Percentiles rank a stretch among this genome's conserved stretches.
Evolutionary conservation across 331 rosid species (phyloP).

Genomic region (Acacia pycnantha): DNA sequence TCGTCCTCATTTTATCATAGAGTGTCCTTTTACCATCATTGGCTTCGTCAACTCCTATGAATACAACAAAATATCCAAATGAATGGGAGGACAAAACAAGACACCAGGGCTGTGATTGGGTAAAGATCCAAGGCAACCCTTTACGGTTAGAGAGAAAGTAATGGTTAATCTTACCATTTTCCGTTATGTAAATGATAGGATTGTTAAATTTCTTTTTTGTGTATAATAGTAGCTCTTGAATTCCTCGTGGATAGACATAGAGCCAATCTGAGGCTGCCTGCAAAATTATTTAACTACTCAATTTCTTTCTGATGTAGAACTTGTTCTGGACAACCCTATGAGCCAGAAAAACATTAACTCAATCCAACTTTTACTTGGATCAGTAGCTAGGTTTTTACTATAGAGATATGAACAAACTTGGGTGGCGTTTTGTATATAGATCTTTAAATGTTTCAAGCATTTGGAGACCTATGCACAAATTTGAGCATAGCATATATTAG

Average conservation of each 20-base stretch:
- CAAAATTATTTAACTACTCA: constrained; percentile 15
- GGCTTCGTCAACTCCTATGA: constrained; percentile 42
- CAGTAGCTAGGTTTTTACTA: not conserved
- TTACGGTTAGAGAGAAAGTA: not conserved
- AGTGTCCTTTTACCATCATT: constrained; percentile 23
- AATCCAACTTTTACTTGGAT: not conserved
- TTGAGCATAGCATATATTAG: no score
- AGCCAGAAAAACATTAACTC: not conserved
- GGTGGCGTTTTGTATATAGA: not conserved
- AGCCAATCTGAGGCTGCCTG: constrained; percentile 42
- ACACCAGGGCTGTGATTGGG: not conserved
- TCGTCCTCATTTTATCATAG: constrained; percentile 34
- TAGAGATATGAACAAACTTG: not conserved
- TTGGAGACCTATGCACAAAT: no score
- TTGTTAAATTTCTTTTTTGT: constrained; percentile 36
- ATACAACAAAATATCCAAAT: not conserved
- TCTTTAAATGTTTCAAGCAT: not conserved
- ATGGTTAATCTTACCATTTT: constrained; percentile 40
- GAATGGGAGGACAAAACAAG: not conserved
- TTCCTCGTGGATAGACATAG: constrained; percentile 46
- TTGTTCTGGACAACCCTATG: not conserved
- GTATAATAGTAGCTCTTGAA: constrained; percentile 37
- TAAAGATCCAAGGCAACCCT: not conserved
- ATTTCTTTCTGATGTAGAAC: not conserved
- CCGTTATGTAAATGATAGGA: constrained; percentile 47